Evolutionary conservation across 1,139 yeast genomes (phyloP).

Genomic region (Petasospora rhodanensis): DNA sequence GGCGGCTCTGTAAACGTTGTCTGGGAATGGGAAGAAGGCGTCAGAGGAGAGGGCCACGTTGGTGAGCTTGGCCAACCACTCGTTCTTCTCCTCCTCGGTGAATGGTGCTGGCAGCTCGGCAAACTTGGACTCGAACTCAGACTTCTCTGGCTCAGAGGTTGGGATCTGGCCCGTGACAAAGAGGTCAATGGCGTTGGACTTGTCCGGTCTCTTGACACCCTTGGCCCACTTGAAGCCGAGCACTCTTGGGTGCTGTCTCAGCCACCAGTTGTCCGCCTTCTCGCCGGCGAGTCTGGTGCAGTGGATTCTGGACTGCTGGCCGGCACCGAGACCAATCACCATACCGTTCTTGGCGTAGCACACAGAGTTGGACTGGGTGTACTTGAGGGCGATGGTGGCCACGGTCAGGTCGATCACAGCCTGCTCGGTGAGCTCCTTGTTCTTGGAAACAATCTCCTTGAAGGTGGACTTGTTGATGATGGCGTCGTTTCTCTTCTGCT

Average conservation of each 20-base stretch:
- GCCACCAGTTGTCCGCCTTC: constrained; percentile 99
- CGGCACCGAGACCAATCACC: constrained; percentile 98
- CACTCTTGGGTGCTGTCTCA: constrained; percentile 95
- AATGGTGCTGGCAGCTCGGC: constrained; percentile 79
- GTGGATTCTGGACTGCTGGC: constrained; percentile 98
- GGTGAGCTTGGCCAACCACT: constrained; percentile 75
- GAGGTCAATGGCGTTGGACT: constrained; percentile 95
- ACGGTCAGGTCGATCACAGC: constrained; percentile 91
- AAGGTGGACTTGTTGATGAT: constrained; percentile 83
- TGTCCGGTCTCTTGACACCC: constrained; percentile 98
- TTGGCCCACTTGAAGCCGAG: constrained; percentile 94
- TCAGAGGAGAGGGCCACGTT: constrained; percentile 93
- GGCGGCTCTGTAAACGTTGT: constrained; percentile 95
- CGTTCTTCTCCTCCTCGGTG: constrained; percentile 76
- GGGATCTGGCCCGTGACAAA: constrained; percentile 91
- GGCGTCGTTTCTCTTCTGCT: constrained; percentile 97
- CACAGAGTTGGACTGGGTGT: constrained; percentile 97
- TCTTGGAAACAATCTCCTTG: constrained; percentile 85
- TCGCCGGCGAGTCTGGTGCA: constrained; percentile 99
- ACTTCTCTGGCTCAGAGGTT: constrained; percentile 83
- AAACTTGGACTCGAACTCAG: constrained; percentile 88
- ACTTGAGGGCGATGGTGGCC: constrained; percentile 94
- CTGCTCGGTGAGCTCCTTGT: constrained; percentile 84
- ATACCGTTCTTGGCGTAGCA: constrained; percentile 98
- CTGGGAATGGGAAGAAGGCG: constrained; percentile 99